phyloP scores from a whole-genome alignment of 2,329 filamentous ascomycete species.

The Proliferodiscus dingleyae region DNA sequence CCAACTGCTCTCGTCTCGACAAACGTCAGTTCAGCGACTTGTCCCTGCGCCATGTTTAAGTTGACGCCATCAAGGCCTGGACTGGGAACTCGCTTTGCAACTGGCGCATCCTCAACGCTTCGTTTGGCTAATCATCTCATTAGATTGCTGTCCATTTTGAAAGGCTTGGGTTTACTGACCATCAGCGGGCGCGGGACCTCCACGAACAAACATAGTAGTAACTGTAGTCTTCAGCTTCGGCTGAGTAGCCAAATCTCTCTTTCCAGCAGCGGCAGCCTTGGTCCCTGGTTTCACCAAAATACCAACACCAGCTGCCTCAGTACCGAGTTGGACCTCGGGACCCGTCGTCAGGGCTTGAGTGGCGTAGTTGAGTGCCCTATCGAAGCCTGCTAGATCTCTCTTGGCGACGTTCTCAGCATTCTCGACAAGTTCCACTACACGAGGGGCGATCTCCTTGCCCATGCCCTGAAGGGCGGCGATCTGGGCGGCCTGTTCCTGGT shows the following conservation, averaged over 20 bases:
- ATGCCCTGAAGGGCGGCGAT: slow-evolving; percentile 43
- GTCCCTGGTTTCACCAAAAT: slow-evolving; percentile 30
- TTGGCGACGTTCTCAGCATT: slow-evolving; percentile 19
- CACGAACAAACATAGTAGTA: slow-evolving; percentile 29
- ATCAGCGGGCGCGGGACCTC: slow-evolving; percentile 16
- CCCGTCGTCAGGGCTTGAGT: slow-evolving; percentile 37
- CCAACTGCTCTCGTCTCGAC: slow-evolving; percentile 24
- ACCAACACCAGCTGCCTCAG: slow-evolving; percentile 37
- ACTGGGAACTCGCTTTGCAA: slow-evolving; percentile 18
- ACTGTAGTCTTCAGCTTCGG: slow-evolving; percentile 28
- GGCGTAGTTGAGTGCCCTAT: slow-evolving; percentile 37
- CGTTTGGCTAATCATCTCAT: slow-evolving; percentile 5
- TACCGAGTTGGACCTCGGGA: slow-evolving; percentile 38
- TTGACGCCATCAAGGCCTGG: slow-evolving; percentile 25
- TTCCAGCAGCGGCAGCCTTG: slow-evolving; percentile 2
- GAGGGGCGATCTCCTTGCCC: slow-evolving; percentile 45
- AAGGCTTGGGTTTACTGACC: too few relatives aligned
- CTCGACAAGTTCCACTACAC: slow-evolving; percentile 23
- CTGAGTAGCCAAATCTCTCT: slow-evolving; percentile 5
- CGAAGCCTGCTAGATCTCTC: slow-evolving; percentile 38
- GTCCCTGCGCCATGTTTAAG: slow-evolving; percentile 27
- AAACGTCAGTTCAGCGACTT: slow-evolving; percentile 29
- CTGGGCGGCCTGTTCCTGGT: slow-evolving; percentile 33
- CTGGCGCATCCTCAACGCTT: slow-evolving; percentile 3
- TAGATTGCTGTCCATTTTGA: slow-evolving; percentile 2